Conservation (phyloP, 2,329 filamentous ascomycete genomes). For the Fonsecaea multimorphosa region DNA sequence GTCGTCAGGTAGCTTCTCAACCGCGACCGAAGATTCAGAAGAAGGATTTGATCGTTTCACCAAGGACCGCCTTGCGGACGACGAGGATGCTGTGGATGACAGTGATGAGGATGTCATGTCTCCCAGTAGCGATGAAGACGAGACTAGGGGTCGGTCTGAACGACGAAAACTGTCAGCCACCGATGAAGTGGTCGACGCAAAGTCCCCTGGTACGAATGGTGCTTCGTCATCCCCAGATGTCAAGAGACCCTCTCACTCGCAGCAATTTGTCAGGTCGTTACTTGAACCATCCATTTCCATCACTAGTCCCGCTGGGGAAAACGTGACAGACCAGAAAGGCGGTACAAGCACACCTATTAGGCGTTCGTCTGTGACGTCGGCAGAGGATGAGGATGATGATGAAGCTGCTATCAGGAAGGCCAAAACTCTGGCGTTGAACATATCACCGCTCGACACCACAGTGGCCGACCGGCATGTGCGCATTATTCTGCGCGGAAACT, state of each 20-base stretch:
- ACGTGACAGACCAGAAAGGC: slow-evolving; percentile 47
- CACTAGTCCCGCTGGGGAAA: slow-evolving; percentile 36
- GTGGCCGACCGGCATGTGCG: slow-evolving; percentile 82
- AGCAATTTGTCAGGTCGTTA: slow-evolving; percentile 36
- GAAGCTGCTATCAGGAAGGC: slow-evolving; percentile 88
- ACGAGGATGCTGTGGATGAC: slow-evolving; percentile 49
- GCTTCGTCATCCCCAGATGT: slow-evolving; percentile 23
- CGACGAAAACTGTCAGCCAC: slow-evolving; percentile 48
- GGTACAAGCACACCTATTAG: slow-evolving; percentile 44
- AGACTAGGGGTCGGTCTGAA: slow-evolving; percentile 45
- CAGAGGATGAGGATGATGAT: slow-evolving; percentile 61
- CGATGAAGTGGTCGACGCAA: slow-evolving; percentile 45
- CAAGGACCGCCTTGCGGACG: slow-evolving; percentile 74
- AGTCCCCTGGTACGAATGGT: slow-evolving; percentile 27
- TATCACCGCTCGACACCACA: slow-evolving; percentile 76
- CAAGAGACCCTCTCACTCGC: slow-evolving; percentile 25
- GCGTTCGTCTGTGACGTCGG: slow-evolving; percentile 22
- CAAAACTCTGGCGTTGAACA: slow-evolving; percentile 79
- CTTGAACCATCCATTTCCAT: slow-evolving; percentile 43
- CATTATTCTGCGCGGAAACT: slow-evolving; percentile 90
- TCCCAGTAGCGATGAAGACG: slow-evolving; percentile 41
- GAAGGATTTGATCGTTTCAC: slow-evolving; percentile 61
- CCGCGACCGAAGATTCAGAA: slow-evolving; percentile 47
- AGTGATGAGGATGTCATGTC: slow-evolving; percentile 46
- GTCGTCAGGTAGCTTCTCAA: slow-evolving; percentile 44